These are phyloP conservation scores for Amaranthus cruentus DNA, from an alignment of 148 eudicot genomes.

Conservation along the genomic window DNA sequence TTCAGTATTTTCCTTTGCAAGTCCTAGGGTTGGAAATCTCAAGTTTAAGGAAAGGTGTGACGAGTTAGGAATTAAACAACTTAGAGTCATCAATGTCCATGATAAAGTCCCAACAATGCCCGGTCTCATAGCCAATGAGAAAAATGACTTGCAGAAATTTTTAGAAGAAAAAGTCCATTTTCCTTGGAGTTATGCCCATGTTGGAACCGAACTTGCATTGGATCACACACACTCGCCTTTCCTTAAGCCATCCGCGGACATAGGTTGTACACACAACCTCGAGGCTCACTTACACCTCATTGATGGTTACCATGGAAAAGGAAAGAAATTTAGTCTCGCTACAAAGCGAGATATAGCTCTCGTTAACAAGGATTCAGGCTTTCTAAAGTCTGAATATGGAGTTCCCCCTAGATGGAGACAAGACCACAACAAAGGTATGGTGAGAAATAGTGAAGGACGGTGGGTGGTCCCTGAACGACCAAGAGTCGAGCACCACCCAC, in stretches of 20 bases:
- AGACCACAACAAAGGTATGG: constrained; percentile 83
- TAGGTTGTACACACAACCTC: constrained; percentile 36
- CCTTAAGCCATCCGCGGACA: constrained; percentile 23
- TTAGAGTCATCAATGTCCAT: constrained; percentile 35
- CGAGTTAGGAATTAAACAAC: constrained; percentile 37
- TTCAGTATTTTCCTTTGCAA: constrained; percentile 63
- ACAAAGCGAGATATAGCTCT: constrained; percentile 67
- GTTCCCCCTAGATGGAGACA: constrained; percentile 83
- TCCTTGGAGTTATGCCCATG: constrained; percentile 55
- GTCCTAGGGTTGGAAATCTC: constrained; percentile 82
- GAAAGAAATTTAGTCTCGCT: constrained; percentile 26
- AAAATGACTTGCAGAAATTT: constrained; percentile 38
- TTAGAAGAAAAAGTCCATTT: constrained; percentile 39
- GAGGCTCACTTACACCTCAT: constrained; percentile 53
- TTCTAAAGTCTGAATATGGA: constrained; percentile 46
- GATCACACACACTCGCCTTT: constrained; percentile 39
- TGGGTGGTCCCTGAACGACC: constrained; percentile 73
- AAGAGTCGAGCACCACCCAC: constrained; percentile 53
- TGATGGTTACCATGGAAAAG: constrained; percentile 57
- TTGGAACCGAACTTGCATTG: constrained; percentile 32
- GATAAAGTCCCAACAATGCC: constrained; percentile 44
- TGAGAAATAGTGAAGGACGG: constrained; percentile 57
- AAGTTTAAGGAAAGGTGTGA: constrained; percentile 48
- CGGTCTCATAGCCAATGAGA: constrained; percentile 43
- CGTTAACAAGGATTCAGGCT: constrained; percentile 62